A percentile compares a stretch with the other conserved stretches of the same genome.
Evolutionary conservation across 2,329 filamentous ascomycete genomes (phyloP).

Genomic region (Aspergillus clavatus): DNA sequence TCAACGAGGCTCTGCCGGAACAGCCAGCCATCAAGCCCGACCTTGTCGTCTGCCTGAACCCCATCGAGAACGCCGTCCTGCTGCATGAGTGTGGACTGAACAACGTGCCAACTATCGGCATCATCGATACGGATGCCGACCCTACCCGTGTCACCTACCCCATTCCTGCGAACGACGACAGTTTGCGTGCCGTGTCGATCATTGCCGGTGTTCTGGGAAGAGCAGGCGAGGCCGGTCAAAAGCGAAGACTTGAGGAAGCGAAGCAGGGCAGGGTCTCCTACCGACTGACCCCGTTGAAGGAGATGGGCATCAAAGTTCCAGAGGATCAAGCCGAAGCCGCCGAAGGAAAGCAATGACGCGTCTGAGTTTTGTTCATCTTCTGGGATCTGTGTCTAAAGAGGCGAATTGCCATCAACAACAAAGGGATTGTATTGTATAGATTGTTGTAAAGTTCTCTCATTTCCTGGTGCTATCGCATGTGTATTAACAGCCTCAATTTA

Average conservation of each 20-base stretch:
- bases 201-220: slow-evolving; percentile 81
- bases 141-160: slow-evolving; percentile 93
- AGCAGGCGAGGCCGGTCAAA: slow-evolving; percentile 73
- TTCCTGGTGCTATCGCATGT: slow-evolving; percentile 14
- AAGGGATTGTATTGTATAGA: slow-evolving; percentile 33
- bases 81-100: slow-evolving; percentile 86
- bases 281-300: slow-evolving; percentile 19
- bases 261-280: slow-evolving; percentile 59
- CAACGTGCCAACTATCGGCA: slow-evolving; percentile 86
- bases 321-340: neutral
- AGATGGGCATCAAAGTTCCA: slow-evolving; percentile 10
- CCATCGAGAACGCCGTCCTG: slow-evolving; percentile 83
- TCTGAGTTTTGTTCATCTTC: neutral
- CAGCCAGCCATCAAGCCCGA: slow-evolving; percentile 73
- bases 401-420: neutral
- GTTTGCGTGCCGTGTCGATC: slow-evolving; percentile 73
- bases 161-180: slow-evolving; percentile 96
- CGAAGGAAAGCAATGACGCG: slow-evolving; percentile 1
- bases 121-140: slow-evolving; percentile 90
- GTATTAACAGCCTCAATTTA: slow-evolving; percentile 16
- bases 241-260: slow-evolving; percentile 61
- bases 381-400: neutral
- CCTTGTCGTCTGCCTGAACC: slow-evolving; percentile 87
- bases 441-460: slow-evolving; percentile 20
- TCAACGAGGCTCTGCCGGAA: slow-evolving; percentile 59